These are phyloP conservation scores for Acanthochlamys bracteata DNA, from an alignment of 106 monocot genomes.

Conservation along the genomic window DNA sequence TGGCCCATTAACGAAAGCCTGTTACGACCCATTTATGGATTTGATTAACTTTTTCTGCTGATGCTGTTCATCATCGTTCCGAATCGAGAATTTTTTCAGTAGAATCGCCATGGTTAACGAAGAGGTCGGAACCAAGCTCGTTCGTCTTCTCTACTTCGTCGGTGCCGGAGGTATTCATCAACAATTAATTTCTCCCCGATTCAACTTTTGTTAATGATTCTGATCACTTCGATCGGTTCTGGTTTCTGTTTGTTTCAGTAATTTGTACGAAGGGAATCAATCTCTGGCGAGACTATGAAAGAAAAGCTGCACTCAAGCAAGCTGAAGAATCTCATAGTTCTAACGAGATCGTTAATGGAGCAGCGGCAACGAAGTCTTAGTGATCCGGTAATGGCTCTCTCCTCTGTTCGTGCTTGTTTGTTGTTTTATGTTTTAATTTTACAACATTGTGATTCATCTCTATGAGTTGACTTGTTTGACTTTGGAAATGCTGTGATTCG, in stretches of 20 bases:
- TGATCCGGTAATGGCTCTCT: background rate
- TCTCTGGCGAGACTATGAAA: constrained; percentile 48
- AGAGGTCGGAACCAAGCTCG: constrained; percentile 50
- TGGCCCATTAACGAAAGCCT: too few relatives aligned
- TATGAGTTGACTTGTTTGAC: too few relatives aligned
- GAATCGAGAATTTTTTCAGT: too few relatives aligned
- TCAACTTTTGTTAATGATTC: background rate
- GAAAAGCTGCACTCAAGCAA: constrained; percentile 30
- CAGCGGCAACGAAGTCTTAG: constrained; percentile 23
- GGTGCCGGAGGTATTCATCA: constrained; percentile 45
- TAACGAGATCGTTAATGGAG: constrained; percentile 5
- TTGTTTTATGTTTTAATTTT: background rate
- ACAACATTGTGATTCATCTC: too few relatives aligned
- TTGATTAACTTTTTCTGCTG: too few relatives aligned
- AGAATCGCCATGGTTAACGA: constrained; percentile 20
- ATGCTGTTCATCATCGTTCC: too few relatives aligned
- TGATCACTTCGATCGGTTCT: background rate
- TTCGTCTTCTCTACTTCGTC: constrained; percentile 58
- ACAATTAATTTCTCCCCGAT: too few relatives aligned
- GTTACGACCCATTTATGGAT: too few relatives aligned
- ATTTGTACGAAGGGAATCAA: constrained; percentile 67
- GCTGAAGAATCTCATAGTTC: constrained; percentile 4
- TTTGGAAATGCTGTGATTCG: too few relatives aligned
- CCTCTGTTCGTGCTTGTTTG: background rate
- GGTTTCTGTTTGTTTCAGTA: constrained; percentile 16